These are phyloP conservation scores for Seiridium unicorne DNA, from an alignment of 2,329 filamentous ascomycete genomes.

Conservation along the genomic window DNA sequence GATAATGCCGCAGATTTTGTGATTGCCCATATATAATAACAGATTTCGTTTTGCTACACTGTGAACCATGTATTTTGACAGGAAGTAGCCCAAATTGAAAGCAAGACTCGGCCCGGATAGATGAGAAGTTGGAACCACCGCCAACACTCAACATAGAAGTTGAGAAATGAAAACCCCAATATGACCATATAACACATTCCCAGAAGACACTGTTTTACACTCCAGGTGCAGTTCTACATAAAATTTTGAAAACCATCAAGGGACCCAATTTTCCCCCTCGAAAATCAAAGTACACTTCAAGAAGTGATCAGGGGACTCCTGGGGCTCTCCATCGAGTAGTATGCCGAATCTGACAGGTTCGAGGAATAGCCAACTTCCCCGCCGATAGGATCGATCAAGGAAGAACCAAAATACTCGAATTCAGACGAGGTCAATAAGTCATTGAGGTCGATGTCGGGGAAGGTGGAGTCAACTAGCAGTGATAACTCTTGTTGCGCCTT, in stretches of 20 bases:
- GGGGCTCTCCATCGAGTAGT: constrained; percentile 2
- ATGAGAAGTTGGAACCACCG: too few species aligned
- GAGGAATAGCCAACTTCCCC: not conserved
- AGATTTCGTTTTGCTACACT: too few species aligned
- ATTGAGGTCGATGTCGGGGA: not conserved
- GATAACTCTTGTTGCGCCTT: not conserved
- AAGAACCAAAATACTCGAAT: not conserved
- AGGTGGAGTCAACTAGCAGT: not conserved
- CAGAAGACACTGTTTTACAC: too few species aligned
- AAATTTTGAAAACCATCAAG: too few species aligned
- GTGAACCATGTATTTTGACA: too few species aligned
- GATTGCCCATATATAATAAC: not conserved
- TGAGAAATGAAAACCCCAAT: too few species aligned
- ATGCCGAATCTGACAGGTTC: constrained; percentile 1
- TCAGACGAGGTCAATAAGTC: not conserved
- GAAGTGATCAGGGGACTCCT: not conserved
- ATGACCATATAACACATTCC: too few species aligned
- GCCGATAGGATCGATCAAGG: not conserved
- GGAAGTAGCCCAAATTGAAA: too few species aligned
- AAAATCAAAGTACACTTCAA: not conserved
- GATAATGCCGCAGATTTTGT: not conserved
- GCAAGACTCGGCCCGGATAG: too few species aligned
- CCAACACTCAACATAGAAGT: too few species aligned
- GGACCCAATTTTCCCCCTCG: too few species aligned
- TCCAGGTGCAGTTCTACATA: too few species aligned